These are phyloP conservation scores for Agastache rugosa DNA, from an alignment of 257 asterid genomes.

Conservation along the genomic window DNA sequence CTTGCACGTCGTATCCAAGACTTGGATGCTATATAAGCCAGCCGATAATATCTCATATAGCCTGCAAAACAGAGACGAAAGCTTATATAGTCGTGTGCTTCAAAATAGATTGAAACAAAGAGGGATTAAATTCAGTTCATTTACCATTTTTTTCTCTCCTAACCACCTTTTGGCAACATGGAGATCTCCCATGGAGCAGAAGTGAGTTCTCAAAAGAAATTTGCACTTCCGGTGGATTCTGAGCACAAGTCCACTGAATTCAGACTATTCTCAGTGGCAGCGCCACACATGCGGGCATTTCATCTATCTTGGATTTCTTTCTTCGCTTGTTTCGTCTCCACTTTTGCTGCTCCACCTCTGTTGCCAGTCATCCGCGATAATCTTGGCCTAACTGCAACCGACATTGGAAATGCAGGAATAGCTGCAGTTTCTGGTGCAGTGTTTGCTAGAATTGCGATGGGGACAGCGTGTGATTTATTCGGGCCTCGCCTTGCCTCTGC, in stretches of 20 bases:
- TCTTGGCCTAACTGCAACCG: slow-evolving; percentile 65
- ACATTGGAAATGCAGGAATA: slow-evolving; percentile 82
- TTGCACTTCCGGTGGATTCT: slow-evolving; percentile 73
- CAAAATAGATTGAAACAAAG: neutral
- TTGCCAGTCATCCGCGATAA: slow-evolving; percentile 78
- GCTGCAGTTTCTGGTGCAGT: slow-evolving; percentile 87
- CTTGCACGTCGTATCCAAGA: neutral
- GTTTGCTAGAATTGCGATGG: slow-evolving; percentile 78
- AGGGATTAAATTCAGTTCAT: neutral
- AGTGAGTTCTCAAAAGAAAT: slow-evolving; percentile 38
- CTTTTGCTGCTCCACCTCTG: slow-evolving; percentile 83
- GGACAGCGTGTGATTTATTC: slow-evolving; percentile 77
- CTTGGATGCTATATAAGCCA: slow-evolving; percentile 31
- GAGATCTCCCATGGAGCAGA: slow-evolving; percentile 36
- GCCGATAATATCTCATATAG: neutral
- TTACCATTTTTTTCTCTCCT: neutral
- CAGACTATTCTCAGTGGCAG: slow-evolving; percentile 55
- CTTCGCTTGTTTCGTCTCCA: slow-evolving; percentile 81
- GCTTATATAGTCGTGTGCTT: neutral
- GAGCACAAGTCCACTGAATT: slow-evolving; percentile 76
- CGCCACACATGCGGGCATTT: slow-evolving; percentile 85
- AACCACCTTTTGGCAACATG: slow-evolving; percentile 32
- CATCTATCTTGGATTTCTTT: slow-evolving; percentile 82
- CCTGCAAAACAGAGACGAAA: neutral
- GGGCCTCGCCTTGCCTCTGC: slow-evolving; percentile 80